Evolutionary conservation across 192 early-diverging fungal species (phyloP).

Genomic region (Lobosporangium transversale): DNA sequence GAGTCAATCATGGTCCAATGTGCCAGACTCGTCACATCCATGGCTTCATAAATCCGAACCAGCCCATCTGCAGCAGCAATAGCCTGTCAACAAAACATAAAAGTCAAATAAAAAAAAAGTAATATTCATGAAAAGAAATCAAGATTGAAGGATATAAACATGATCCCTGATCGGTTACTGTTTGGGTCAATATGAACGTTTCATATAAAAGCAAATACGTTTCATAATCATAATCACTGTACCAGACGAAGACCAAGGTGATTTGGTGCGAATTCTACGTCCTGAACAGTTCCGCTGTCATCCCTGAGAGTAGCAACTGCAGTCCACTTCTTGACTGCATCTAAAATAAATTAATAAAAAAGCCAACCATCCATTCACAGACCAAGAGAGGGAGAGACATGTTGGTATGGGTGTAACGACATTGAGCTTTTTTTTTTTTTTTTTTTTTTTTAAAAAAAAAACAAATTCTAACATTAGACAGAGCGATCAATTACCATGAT

Average conservation of each 20-base stretch:
- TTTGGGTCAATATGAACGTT: no score
- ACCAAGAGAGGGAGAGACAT: background rate
- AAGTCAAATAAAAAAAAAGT: no score
- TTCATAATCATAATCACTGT: no score
- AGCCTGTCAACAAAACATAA: slow-evolving; percentile 67
- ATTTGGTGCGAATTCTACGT: slow-evolving; percentile 91
- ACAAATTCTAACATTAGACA: no score
- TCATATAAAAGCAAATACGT: background rate
- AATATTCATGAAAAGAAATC: no score
- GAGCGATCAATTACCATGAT: slow-evolving; percentile 64
- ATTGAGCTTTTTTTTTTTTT: no score
- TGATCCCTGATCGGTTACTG: no score
- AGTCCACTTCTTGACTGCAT: slow-evolving; percentile 77
- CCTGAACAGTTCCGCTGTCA: slow-evolving; percentile 78
- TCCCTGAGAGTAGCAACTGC: slow-evolving; percentile 70
- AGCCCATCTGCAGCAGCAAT: slow-evolving; percentile 82
- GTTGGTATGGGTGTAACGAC: no score
- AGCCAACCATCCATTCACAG: no score
- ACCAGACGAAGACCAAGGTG: slow-evolving; percentile 82
- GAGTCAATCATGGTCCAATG: slow-evolving; percentile 82
- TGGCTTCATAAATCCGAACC: slow-evolving; percentile 88
- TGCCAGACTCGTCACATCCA: slow-evolving; percentile 77
- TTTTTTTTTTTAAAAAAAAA: no score
- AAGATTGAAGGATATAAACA: no score
- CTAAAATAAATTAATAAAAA: slow-evolving; percentile 2